Evolutionary conservation across 345 rosid species (phyloP).

Genomic region (Eucalyptus paniculata): DNA sequence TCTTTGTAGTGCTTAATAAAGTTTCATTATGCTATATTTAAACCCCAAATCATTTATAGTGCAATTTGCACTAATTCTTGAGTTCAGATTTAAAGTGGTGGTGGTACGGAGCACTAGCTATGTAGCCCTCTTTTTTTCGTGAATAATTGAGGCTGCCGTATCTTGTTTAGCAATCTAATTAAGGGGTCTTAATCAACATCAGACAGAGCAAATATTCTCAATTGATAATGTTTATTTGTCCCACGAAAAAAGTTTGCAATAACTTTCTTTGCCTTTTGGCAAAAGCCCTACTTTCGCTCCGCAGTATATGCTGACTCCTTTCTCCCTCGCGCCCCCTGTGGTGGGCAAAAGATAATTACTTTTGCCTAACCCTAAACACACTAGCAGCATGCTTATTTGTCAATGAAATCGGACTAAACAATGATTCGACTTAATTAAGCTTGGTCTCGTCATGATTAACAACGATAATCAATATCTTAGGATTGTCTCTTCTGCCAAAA

Average conservation of each 20-base stretch:
- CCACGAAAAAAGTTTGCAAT: background rate
- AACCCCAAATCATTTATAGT: background rate
- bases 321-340: background rate
- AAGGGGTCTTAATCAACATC: background rate
- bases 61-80: background rate
- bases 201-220: background rate
- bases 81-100: background rate
- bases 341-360: background rate
- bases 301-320: background rate
- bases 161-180: background rate
- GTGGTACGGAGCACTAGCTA: background rate
- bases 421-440: background rate
- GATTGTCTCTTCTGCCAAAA: background rate
- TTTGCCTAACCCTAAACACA: background rate
- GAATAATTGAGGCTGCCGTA: background rate
- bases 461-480: background rate
- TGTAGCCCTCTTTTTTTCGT: background rate
- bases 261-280: background rate
- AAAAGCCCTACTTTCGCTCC: background rate
- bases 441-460: background rate
- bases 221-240: background rate
- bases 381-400: background rate
- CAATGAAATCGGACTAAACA: background rate
- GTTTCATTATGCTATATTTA: background rate
- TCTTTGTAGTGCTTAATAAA: background rate